Percentiles rank a stretch among this genome's conserved stretches.
Evolutionary conservation across 2,329 filamentous ascomycete genomes (phyloP).

Genomic region (Lachnellula suecica): DNA sequence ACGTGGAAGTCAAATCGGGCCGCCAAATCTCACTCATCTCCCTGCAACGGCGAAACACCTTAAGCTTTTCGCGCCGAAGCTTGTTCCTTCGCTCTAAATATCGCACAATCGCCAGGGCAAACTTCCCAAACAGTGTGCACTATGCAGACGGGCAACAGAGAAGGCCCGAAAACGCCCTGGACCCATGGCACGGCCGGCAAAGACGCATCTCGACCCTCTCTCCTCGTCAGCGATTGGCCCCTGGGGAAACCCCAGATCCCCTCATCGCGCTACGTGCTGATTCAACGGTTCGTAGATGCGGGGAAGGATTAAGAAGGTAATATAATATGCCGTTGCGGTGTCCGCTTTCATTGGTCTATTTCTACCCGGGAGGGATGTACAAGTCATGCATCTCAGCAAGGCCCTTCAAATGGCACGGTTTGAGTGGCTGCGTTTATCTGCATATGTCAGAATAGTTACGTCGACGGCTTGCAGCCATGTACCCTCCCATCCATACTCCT

Average conservation of each 20-base stretch:
- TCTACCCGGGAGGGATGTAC: background rate
- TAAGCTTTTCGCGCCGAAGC: background rate
- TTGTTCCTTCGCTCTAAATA: conserved; percentile 1
- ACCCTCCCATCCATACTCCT: background rate
- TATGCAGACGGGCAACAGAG: background rate
- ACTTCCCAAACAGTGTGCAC: conserved; percentile 28
- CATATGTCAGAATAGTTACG: background rate
- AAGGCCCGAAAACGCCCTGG: background rate
- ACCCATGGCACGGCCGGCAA: background rate
- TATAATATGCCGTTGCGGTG: background rate
- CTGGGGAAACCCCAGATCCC: background rate
- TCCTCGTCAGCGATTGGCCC: background rate
- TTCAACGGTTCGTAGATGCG: background rate
- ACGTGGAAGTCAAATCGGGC: background rate
- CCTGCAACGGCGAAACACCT: background rate
- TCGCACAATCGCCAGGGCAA: background rate
- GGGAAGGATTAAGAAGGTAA: background rate
- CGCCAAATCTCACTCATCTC: background rate
- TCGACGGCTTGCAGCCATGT: background rate
- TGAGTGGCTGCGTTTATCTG: no score
- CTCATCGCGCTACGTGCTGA: no score
- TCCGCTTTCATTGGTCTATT: background rate
- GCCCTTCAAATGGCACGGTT: background rate
- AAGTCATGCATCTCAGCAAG: background rate
- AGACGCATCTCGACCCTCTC: no score